These are phyloP conservation scores for Aspergillus uvarum DNA, from an alignment of 2,329 filamentous ascomycete species.

Conservation along the genomic window DNA sequence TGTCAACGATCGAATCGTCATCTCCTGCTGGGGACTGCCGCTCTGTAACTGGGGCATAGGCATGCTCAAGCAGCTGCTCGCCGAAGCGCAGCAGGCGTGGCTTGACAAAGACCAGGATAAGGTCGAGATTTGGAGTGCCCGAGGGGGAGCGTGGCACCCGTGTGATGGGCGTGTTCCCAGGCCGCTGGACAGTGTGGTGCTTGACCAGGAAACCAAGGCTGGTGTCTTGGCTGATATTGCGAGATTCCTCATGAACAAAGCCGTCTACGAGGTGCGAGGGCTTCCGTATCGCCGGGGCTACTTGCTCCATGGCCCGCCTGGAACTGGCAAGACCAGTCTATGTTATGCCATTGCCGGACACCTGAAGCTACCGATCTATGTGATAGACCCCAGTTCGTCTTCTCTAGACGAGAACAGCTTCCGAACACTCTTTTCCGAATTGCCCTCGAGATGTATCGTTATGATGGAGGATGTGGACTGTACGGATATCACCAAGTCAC, in stretches of 20 bases:
- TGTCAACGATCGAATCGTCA: neutral
- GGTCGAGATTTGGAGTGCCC: neutral
- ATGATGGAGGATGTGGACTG: slow-evolving; percentile 67
- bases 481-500: neutral
- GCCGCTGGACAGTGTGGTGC: slow-evolving; percentile 60
- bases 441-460: slow-evolving; percentile 65
- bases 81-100: neutral
- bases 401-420: slow-evolving; percentile 64
- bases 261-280: slow-evolving; percentile 69
- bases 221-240: slow-evolving; percentile 70
- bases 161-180: neutral
- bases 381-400: slow-evolving; percentile 61
- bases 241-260: slow-evolving; percentile 69
- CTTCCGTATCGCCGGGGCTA: slow-evolving; percentile 77
- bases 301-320: slow-evolving; percentile 72
- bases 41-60: neutral
- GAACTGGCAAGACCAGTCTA: slow-evolving; percentile 71
- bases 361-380: slow-evolving; percentile 66
- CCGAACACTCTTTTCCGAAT: slow-evolving; percentile 56
- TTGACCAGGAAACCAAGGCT: slow-evolving; percentile 66
- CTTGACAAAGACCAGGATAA: neutral
- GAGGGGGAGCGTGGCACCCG: neutral
- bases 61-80: neutral
- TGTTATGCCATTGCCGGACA: slow-evolving; percentile 65
- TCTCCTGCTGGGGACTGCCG: neutral